These are phyloP conservation scores for Jimgerdemannia flammicorona DNA, from an alignment of 192 early-diverging fungal genomes.

Conservation along the genomic window DNA sequence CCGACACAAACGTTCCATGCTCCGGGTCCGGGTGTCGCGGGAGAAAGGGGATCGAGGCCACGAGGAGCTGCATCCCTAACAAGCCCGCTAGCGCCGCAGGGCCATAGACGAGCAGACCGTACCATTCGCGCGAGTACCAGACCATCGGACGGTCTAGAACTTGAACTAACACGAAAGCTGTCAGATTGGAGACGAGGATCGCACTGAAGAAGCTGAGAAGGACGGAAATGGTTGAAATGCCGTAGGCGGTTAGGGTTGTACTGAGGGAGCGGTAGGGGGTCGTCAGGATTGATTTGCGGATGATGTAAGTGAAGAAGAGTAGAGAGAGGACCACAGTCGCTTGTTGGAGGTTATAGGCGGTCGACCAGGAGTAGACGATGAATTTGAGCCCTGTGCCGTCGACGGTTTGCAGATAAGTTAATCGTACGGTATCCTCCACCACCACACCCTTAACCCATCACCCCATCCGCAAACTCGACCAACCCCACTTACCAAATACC, in stretches of 20 bases:
- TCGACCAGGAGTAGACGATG: slow-evolving; percentile 52
- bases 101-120: slow-evolving; percentile 44
- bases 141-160: slow-evolving; percentile 37
- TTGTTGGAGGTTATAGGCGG: slow-evolving; percentile 47
- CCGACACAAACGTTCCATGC: slow-evolving; percentile 21
- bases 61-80: slow-evolving; percentile 30
- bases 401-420: no score
- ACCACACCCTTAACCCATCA: no score
- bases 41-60: slow-evolving; percentile 16
- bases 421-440: no score
- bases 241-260: slow-evolving; percentile 16
- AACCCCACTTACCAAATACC: slow-evolving; percentile 41
- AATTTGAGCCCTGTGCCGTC: slow-evolving; percentile 39
- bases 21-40: slow-evolving; percentile 33
- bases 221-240: slow-evolving; percentile 23
- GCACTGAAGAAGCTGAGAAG: slow-evolving; percentile 21
- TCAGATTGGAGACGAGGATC: slow-evolving; percentile 20
- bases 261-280: slow-evolving; percentile 28
- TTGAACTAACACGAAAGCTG: slow-evolving; percentile 22
- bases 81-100: slow-evolving; percentile 40
- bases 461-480: no score
- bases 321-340: slow-evolving; percentile 27
- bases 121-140: slow-evolving; percentile 62
- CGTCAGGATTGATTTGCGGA: slow-evolving; percentile 6
- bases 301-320: slow-evolving; percentile 19